phyloP scores from a whole-genome alignment of 1,284 basidiomycete species.

The Rhodotorula sp. region DNA sequence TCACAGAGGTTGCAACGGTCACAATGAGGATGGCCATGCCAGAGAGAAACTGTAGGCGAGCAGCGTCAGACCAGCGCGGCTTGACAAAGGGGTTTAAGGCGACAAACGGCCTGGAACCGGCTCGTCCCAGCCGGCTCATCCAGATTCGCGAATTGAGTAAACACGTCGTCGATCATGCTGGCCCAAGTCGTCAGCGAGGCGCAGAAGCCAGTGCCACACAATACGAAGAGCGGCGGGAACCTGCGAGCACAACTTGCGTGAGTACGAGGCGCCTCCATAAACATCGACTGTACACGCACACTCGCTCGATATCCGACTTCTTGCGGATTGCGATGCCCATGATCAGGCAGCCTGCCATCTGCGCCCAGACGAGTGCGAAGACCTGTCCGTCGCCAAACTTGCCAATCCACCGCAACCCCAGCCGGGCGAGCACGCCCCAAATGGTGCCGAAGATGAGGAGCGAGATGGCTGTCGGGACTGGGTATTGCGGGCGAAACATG shows the following conservation, averaged over 20 bases:
- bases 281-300: neutral
- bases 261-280: neutral
- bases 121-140: slow-evolving; percentile 59
- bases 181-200: slow-evolving; percentile 97
- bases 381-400: slow-evolving; percentile 73
- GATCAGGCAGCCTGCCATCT: slow-evolving; percentile 83
- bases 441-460: slow-evolving; percentile 50
- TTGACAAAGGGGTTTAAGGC: neutral
- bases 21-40: slow-evolving; percentile 33
- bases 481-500: slow-evolving; percentile 1
- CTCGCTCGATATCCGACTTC: slow-evolving; percentile 27
- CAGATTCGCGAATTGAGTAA: slow-evolving; percentile 79
- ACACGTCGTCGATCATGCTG: slow-evolving; percentile 87
- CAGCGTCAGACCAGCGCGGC: neutral
- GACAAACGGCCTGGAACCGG: slow-evolving; percentile 74
- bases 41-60: slow-evolving; percentile 29
- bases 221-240: slow-evolving; percentile 83
- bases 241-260: slow-evolving; percentile 53
- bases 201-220: slow-evolving; percentile 89
- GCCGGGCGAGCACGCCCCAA: slow-evolving; percentile 51
- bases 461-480: slow-evolving; percentile 42
- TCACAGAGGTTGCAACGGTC: slow-evolving; percentile 56
- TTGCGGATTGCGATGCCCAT: slow-evolving; percentile 67
- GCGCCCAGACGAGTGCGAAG: slow-evolving; percentile 81
- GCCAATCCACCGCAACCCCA: slow-evolving; percentile 51